Evolutionary conservation across 306 rosid genomes (phyloP), one percentile per base, ranked within the genome.

Genomic region (Castanea mollissima): DNA sequence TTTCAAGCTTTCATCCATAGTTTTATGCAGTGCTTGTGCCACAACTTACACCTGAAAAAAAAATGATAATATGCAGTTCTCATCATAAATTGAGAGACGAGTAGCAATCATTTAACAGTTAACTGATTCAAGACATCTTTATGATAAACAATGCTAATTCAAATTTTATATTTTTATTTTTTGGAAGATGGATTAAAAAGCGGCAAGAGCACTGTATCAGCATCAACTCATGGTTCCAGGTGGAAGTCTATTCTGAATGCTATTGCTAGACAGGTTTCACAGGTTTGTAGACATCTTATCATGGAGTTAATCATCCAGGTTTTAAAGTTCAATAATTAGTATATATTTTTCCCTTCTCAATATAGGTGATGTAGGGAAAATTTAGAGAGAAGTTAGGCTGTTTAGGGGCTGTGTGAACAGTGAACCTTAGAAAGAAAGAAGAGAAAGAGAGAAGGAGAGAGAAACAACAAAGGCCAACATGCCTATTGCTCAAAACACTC

Each of bases 181-280:
- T 49, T 49, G 83, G 85, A 87, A 92, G 97, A 90, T 77, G 81
- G 73, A 71, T 84, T 85, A 21, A 90, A 84, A 79, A 84, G 79
- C 73, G 67, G 74, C 46, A 88, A 74, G 92, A 86, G 76, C 75
- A 21, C 79, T 25, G 15, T 80, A 38, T 52, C 90, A 75, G 78
- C 88, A 69, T 73, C 92, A 71, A 64, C 81, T 70, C 41, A 23
- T 52, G 91, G 88, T 73, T 92, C 97, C 41, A 85, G 83, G 84
- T 95, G 94, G 99, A 95, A 91, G 72, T 84, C 91, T 41, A 65
- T 95, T 20, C 74, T 91, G 57, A 80, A 88, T 82, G 85, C 95
- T 34, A 78, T 95, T 68, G 94, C 97, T 81, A 91, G 87, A 86
- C 97, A 95, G 55, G 94, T 95, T 86, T 95, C 99, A 46, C 97